phyloP scores from a whole-genome alignment of 2,329 filamentous ascomycete genomes.

The Aspergillus fischeri region DNA sequence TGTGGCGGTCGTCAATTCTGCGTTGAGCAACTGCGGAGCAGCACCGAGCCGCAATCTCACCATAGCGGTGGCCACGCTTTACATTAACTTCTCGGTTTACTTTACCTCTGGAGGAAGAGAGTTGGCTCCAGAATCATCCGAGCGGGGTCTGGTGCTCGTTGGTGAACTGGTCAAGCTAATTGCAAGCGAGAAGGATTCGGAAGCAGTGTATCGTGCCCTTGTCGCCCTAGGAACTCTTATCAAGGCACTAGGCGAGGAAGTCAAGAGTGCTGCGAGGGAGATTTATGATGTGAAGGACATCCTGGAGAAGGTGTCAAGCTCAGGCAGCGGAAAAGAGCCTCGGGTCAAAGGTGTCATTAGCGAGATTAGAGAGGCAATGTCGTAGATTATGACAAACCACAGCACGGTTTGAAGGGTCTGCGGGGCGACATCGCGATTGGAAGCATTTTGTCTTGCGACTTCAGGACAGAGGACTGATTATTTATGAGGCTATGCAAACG shows the following conservation, averaged over 20 bases:
- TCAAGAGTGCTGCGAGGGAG: slow-evolving; percentile 55
- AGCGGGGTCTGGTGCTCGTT: slow-evolving; percentile 52
- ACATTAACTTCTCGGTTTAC: slow-evolving; percentile 80
- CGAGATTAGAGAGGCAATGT: slow-evolving; percentile 53
- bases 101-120: slow-evolving; percentile 48
- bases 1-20: slow-evolving; percentile 59
- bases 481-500: slow-evolving; percentile 15
- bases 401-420: background rate
- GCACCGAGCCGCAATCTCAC: slow-evolving; percentile 71
- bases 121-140: slow-evolving; percentile 39
- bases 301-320: slow-evolving; percentile 46
- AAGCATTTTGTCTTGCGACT: background rate
- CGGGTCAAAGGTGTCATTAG: slow-evolving; percentile 56
- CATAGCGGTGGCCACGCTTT: slow-evolving; percentile 75
- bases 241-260: slow-evolving; percentile 53
- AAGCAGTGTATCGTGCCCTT: slow-evolving; percentile 76
- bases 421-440: background rate
- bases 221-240: slow-evolving; percentile 79
- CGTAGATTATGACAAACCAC: slow-evolving; percentile 2
- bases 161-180: slow-evolving; percentile 62
- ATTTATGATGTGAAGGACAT: slow-evolving; percentile 50
- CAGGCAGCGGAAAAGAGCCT: slow-evolving; percentile 52
- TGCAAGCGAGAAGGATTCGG: slow-evolving; percentile 65
- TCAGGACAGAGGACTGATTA: slow-evolving; percentile 5
- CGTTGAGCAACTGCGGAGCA: slow-evolving; percentile 50